Conservation (phyloP, 495 filamentous ascomycete species). For the Lophiostoma macrostomum region DNA sequence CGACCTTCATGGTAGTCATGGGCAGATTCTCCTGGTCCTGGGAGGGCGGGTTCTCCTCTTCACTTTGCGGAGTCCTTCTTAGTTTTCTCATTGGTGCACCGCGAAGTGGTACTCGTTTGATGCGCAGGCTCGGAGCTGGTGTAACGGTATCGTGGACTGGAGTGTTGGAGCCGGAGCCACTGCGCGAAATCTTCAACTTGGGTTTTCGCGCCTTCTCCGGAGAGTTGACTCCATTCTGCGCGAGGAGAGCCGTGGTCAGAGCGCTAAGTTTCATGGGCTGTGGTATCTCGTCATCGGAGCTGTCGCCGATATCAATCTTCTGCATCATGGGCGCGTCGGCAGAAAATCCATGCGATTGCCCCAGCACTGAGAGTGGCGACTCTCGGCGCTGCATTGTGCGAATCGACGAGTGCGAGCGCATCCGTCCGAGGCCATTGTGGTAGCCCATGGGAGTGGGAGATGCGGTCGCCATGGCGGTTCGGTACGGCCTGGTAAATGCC, state of each 20-base stretch:
- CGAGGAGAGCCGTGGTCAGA: constrained; percentile 42
- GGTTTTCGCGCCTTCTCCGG: constrained; percentile 33
- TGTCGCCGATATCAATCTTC: constrained; percentile 41
- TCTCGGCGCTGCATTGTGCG: constrained; percentile 26
- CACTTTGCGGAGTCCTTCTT: constrained; percentile 33
- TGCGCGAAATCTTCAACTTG: constrained; percentile 28
- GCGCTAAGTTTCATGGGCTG: constrained; percentile 43
- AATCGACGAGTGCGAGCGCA: constrained; percentile 25
- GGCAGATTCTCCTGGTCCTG: constrained; percentile 37
- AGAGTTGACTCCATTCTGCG: constrained; percentile 36
- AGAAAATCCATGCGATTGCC: constrained; percentile 36
- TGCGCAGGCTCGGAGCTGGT: constrained; percentile 32
- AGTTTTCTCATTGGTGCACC: constrained; percentile 33
- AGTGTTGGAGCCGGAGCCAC: constrained; percentile 26
- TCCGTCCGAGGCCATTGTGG: constrained; percentile 19
- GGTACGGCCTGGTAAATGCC: not conserved
- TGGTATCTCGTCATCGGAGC: constrained; percentile 43
- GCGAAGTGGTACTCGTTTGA: constrained; percentile 30
- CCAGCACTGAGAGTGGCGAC: constrained; percentile 40
- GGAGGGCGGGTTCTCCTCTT: constrained; percentile 30
- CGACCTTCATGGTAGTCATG: constrained; percentile 20
- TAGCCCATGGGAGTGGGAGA: constrained; percentile 33
- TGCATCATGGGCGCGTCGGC: constrained; percentile 38
- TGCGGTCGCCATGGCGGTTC: constrained; percentile 29
- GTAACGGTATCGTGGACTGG: constrained; percentile 33